A percentile compares a stretch with the other conserved stretches of the same genome.
These are phyloP conservation scores for Brachypodium distachyon DNA, from an alignment of 202 grass and related monocot genomes.

Conservation along the genomic window DNA sequence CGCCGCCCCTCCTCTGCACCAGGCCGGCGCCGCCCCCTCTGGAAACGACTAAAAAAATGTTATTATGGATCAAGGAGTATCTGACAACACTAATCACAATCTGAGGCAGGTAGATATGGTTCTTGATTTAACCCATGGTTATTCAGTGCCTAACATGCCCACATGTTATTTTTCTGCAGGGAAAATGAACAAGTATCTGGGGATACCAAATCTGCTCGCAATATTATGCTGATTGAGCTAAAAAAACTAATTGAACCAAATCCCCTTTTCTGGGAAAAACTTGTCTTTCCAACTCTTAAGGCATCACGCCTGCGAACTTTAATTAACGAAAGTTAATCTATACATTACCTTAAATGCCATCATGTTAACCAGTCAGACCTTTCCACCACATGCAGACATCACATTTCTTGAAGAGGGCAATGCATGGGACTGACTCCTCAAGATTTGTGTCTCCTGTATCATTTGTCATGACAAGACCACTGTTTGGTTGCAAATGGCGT, in stretches of 20 bases:
- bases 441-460: conserved; percentile 59
- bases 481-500: conserved; percentile 86
- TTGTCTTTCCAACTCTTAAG: conserved; percentile 83
- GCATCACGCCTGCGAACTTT: conserved; percentile 85
- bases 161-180: conserved; percentile 37
- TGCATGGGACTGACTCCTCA: conserved; percentile 78
- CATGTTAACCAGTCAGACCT: conserved; percentile 98
- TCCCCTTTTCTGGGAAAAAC: conserved; percentile 91
- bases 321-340: conserved; percentile 80
- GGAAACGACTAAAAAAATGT: too few relatives aligned
- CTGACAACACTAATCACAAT: too few relatives aligned
- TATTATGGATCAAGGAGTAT: too few relatives aligned
- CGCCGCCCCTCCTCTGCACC: too few relatives aligned
- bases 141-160: too few relatives aligned
- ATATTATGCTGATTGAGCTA: conserved; percentile 90
- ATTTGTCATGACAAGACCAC: conserved; percentile 89
- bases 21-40: too few relatives aligned
- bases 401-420: conserved; percentile 98
- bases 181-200: conserved; percentile 97
- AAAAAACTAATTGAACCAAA: conserved; percentile 99
- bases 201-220: conserved; percentile 88
- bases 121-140: too few relatives aligned
- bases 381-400: conserved; percentile 97
- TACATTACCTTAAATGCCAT: conserved; percentile 91
- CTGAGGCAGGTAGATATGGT: too few relatives aligned